Percentiles rank a stretch among this genome's conserved stretches.
Evolutionary conservation across 139 green algal genomes (phyloP).

Genomic region (Diplosphaera chodatii): DNA sequence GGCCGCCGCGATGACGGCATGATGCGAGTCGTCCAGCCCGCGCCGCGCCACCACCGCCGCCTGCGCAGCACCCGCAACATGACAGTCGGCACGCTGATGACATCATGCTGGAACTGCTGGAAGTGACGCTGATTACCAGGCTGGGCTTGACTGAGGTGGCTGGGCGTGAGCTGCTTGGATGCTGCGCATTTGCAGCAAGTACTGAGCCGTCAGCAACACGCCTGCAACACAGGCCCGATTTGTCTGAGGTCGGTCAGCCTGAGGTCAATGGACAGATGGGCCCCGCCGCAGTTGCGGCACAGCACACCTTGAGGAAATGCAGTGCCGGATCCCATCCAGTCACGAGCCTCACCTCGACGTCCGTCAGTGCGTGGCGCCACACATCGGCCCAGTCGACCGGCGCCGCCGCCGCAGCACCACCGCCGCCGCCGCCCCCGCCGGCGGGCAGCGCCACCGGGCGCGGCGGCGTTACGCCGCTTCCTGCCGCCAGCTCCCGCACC

Average conservation of each 20-base stretch:
- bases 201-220: no score
- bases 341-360: slow-evolving; percentile 6
- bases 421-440: background rate
- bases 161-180: no score
- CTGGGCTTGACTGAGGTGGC: no score
- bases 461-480: background rate
- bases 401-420: background rate
- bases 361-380: slow-evolving; percentile 43
- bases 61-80: slow-evolving; percentile 4
- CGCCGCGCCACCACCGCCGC: slow-evolving; percentile 39
- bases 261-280: no score
- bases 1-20: slow-evolving; percentile 36
- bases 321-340: background rate
- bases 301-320: background rate
- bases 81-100: no score
- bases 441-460: background rate
- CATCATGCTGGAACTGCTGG: no score
- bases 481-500: background rate
- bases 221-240: no score
- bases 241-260: no score
- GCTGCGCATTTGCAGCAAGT: no score
- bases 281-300: no score
- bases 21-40: slow-evolving; percentile 47
- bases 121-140: no score
- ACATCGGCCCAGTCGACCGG: slow-evolving; percentile 38